These are phyloP conservation scores for Chimonanthus praecox DNA, from an alignment of 164 flowering plant species.

Conservation along the genomic window DNA sequence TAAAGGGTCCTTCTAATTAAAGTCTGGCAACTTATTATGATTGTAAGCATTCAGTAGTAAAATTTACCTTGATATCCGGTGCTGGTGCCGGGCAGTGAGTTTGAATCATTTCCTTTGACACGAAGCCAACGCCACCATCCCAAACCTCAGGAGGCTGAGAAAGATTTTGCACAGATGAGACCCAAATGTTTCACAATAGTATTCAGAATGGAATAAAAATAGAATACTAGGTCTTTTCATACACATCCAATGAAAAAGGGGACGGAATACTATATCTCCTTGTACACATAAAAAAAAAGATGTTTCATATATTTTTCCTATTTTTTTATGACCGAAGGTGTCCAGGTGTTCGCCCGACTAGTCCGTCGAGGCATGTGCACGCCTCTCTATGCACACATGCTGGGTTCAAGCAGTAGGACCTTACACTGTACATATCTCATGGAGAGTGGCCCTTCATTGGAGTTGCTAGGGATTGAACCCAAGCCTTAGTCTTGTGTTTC, in stretches of 20 bases:
- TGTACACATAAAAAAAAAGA: background rate
- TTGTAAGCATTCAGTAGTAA: background rate
- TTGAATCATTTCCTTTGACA: constrained; percentile 93
- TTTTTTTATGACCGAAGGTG: background rate
- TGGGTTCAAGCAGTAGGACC: too few species aligned
- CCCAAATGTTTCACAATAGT: background rate
- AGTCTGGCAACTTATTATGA: background rate
- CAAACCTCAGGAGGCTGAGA: constrained; percentile 90
- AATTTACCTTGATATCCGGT: constrained; percentile 62
- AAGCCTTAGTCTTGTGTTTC: too few species aligned
- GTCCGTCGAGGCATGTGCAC: background rate
- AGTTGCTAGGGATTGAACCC: too few species aligned
- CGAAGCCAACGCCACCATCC: constrained; percentile 96
- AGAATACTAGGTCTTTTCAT: background rate
- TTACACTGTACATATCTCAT: too few species aligned
- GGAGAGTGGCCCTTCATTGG: too few species aligned
- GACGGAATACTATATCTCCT: too few species aligned
- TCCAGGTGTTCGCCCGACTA: too few species aligned
- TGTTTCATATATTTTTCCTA: background rate
- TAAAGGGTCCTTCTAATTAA: background rate
- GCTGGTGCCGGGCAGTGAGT: constrained; percentile 88
- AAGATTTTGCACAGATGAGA: background rate
- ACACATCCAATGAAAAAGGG: background rate
- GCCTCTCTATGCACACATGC: background rate
- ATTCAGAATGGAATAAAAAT: background rate